These are phyloP conservation scores for Mycena sp. DNA, from an alignment of 1,284 basidiomycete genomes.

Conservation along the genomic window DNA sequence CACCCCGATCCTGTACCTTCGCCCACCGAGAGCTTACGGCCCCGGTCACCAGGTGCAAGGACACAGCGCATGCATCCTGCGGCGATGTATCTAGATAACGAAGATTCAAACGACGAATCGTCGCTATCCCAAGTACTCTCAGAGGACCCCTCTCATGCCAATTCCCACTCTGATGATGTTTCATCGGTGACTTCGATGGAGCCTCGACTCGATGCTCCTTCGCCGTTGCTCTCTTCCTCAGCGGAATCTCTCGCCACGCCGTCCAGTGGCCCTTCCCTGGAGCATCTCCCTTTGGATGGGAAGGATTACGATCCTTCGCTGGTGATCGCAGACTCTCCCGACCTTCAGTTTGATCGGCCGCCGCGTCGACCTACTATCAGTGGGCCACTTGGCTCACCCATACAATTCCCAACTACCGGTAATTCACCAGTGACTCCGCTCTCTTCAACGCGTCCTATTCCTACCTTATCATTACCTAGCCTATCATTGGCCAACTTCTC, in stretches of 20 bases:
- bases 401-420: slow-evolving; percentile 51
- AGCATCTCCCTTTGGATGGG: slow-evolving; percentile 48
- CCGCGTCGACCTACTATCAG: slow-evolving; percentile 24
- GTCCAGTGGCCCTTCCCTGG: slow-evolving; percentile 50
- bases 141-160: slow-evolving; percentile 30
- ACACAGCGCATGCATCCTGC: slow-evolving; percentile 31
- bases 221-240: slow-evolving; percentile 56
- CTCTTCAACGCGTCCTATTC: slow-evolving; percentile 52
- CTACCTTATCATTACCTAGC: slow-evolving; percentile 54
- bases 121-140: slow-evolving; percentile 33
- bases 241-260: slow-evolving; percentile 59
- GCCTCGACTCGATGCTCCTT: slow-evolving; percentile 38
- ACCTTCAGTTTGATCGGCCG: slow-evolving; percentile 23
- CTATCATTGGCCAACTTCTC: slow-evolving; percentile 42
- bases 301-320: slow-evolving; percentile 35
- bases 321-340: slow-evolving; percentile 35
- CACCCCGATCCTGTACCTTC: slow-evolving; percentile 20
- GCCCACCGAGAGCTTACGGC: slow-evolving; percentile 27
- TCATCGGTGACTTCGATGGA: slow-evolving; percentile 44
- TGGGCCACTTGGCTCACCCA: slow-evolving; percentile 35
- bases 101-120: slow-evolving; percentile 38
- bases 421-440: slow-evolving; percentile 42
- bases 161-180: slow-evolving; percentile 47
- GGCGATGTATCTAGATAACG: slow-evolving; percentile 30
- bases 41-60: slow-evolving; percentile 35